A percentile compares a stretch with the other conserved stretches of the same genome.
These are phyloP conservation scores for Penicillium longicatenatum DNA, from an alignment of 495 filamentous ascomycete genomes.

Conservation along the genomic window DNA sequence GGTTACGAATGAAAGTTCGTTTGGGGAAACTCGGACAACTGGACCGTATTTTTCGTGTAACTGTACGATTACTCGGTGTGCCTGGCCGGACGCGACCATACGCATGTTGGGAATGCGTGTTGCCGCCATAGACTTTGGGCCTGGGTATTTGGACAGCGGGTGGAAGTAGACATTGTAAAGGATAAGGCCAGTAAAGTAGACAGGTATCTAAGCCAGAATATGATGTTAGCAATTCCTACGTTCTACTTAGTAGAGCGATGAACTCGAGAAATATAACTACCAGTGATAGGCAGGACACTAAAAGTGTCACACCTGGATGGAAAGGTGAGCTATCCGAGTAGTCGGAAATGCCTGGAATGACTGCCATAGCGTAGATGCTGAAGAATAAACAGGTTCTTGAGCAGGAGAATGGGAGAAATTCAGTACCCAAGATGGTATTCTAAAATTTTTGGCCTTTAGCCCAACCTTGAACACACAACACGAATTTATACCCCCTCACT, in stretches of 20 bases:
- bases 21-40: constrained; percentile 53
- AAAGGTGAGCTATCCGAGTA: neutral
- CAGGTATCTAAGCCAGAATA: neutral
- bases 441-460: too few species aligned
- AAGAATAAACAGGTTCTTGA: neutral
- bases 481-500: neutral
- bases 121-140: constrained; percentile 37
- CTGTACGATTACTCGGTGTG: constrained; percentile 6
- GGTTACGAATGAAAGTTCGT: constrained; percentile 48
- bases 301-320: neutral
- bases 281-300: neutral
- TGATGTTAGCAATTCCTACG: neutral
- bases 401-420: neutral
- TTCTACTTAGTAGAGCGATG: neutral
- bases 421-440: too few species aligned
- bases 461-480: neutral
- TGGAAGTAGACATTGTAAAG: constrained; percentile 54
- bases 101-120: constrained; percentile 23
- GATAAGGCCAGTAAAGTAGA: neutral
- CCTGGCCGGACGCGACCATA: constrained; percentile 14
- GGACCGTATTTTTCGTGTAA: constrained; percentile 46
- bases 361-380: neutral
- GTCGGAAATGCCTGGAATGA: neutral
- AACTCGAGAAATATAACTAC: neutral
- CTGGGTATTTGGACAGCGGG: constrained; percentile 52